Base-by-base conservation (phyloP, 2,329 filamentous ascomycete genomes). In the Talaromyces sp. region DNA sequence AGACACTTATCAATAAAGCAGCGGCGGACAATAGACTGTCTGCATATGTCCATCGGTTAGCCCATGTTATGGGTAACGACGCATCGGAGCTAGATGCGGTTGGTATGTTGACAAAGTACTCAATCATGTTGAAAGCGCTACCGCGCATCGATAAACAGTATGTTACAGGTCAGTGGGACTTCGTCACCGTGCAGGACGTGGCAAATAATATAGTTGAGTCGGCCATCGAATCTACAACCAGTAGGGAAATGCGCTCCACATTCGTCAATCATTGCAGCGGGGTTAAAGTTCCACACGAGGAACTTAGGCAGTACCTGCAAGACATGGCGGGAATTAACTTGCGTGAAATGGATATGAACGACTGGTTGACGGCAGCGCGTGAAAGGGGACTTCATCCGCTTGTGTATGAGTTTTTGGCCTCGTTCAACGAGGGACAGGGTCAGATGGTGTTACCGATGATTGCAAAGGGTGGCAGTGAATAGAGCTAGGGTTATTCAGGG, bases 1-100 rank as follows among this genome's bases (percentile, higher is more conserved):
- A 79, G 61, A 55, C 56, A 0, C 59, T 72, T 11, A 69, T 78
- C 0, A 74, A 78, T 56, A 61, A 58, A 39, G 40, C 58, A 8
- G 17, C 53, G 13, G 17, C n/a, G 28, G 13, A 46, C 13, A 22
- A 13, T 11, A 39, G 22, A 8, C 9, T 45, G 10, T 19, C 37
- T 22, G 25, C 40, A 9, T 55, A 43, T 25, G 6, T 55, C 8
- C 53, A 55, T 36, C 53, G 53, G 21, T 25, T 45, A 35, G 53
- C 53, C 17, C 53, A 55, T 45, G 53, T 55, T 15, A 13, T 36
- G 1, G 53, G 53, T 8, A 21, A 55, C 17, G 28, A 46, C 10
- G 13, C 40, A 36, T 55, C 53, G 1, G 28, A 55, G n/a, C 25
- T 55, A 25, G 53, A 55, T 28, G 40, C 28, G 9, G 53, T 45